phyloP scores from a whole-genome alignment of 176 grass and related monocot genomes.

The Cenchrus purpureus region DNA sequence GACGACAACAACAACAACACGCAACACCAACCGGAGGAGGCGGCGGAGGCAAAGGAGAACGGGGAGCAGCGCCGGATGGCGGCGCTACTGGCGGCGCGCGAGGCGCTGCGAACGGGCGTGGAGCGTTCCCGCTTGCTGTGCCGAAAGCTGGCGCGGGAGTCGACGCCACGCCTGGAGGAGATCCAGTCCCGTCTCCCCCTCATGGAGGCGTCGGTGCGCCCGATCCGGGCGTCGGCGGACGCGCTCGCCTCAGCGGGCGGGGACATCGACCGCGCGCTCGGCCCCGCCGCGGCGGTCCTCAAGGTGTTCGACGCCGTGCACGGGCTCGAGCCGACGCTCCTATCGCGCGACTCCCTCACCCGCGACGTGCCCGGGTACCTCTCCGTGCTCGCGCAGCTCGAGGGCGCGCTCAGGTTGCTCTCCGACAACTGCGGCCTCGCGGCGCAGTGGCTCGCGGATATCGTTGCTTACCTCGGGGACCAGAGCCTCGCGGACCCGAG shows the following conservation, averaged over 20 bases:
- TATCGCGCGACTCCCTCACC: slow-evolving; percentile 26
- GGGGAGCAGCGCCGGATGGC: slow-evolving; percentile 29
- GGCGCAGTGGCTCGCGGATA: slow-evolving; percentile 78
- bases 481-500: slow-evolving; percentile 58
- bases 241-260: slow-evolving; percentile 49
- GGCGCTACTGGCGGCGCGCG: slow-evolving; percentile 53
- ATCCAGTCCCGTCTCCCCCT: slow-evolving; percentile 63
- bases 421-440: slow-evolving; percentile 80
- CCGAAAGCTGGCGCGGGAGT: slow-evolving; percentile 45
- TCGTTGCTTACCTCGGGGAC: slow-evolving; percentile 68
- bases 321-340: slow-evolving; percentile 76
- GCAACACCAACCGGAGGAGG: neutral
- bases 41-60: too few species aligned
- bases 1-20: neutral
- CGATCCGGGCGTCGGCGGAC: slow-evolving; percentile 65
- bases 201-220: slow-evolving; percentile 64
- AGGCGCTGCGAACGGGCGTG: slow-evolving; percentile 45
- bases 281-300: slow-evolving; percentile 76
- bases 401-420: slow-evolving; percentile 84
- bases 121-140: slow-evolving; percentile 51
- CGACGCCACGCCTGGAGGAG: slow-evolving; percentile 31
- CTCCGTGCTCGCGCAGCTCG: slow-evolving; percentile 66
- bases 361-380: slow-evolving; percentile 64
- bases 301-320: slow-evolving; percentile 98
- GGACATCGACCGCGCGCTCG: slow-evolving; percentile 81